These are phyloP conservation scores for Russula sp. DNA, from an alignment of 768 basidiomycete species.

Conservation along the genomic window DNA sequence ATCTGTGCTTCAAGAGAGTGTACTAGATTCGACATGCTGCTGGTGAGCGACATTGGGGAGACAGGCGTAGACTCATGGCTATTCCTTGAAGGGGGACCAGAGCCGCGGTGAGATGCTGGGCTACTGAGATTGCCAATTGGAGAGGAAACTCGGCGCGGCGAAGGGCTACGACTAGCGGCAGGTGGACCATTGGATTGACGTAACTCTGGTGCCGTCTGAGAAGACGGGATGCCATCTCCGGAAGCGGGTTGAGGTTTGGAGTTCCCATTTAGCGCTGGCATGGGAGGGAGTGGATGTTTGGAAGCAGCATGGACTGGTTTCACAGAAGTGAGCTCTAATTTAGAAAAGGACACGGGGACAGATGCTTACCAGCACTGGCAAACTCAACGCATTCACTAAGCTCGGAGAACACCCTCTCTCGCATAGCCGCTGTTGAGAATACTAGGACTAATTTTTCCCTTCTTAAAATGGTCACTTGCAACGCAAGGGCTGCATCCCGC, in stretches of 20 bases:
- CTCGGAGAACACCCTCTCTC: slow-evolving; percentile 59
- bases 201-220: slow-evolving; percentile 21
- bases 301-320: slow-evolving; percentile 30
- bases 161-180: slow-evolving; percentile 22
- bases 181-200: not conserved
- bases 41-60: slow-evolving; percentile 13
- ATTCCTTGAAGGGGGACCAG: slow-evolving; percentile 15
- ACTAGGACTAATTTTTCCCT: slow-evolving; percentile 77
- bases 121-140: slow-evolving; percentile 12
- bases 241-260: not conserved
- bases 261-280: slow-evolving; percentile 40
- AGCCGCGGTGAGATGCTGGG: not conserved
- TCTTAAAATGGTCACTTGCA: slow-evolving; percentile 78
- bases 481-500: slow-evolving; percentile 47
- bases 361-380: slow-evolving; percentile 59
- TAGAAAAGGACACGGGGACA: not conserved
- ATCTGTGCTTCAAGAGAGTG: slow-evolving; percentile 28
- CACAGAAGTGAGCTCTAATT: not conserved
- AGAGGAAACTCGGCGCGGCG: slow-evolving; percentile 22
- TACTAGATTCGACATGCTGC: slow-evolving; percentile 23
- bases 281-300: slow-evolving; percentile 61
- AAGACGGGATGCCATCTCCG: slow-evolving; percentile 9
- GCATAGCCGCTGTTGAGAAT: slow-evolving; percentile 45
- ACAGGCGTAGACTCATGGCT: not conserved
- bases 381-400: slow-evolving; percentile 83